Percentiles rank a stretch among this genome's conserved stretches.
Conservation (phyloP, 805 yeast species). For the Kodamaea lidongshanica region DNA sequence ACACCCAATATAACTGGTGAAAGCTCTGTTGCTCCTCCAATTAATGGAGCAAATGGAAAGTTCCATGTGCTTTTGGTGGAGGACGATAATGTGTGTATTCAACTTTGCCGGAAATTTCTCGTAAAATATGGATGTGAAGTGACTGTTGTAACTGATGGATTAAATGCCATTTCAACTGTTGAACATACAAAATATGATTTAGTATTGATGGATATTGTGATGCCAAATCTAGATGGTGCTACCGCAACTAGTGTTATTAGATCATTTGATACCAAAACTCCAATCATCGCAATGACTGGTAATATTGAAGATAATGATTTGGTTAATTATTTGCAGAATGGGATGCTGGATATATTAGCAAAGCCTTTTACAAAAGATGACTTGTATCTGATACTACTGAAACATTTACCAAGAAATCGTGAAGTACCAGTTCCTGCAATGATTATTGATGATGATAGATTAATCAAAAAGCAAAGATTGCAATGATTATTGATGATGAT, state of each 20-base stretch:
- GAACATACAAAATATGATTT: constrained; percentile 65
- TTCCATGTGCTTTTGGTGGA: constrained; percentile 73
- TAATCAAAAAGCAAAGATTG: constrained; percentile 19
- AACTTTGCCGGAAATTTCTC: constrained; percentile 74
- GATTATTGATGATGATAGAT: constrained; percentile 10
- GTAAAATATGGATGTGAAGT: constrained; percentile 88
- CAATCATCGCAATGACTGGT: constrained; percentile 93
- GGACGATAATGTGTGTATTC: constrained; percentile 78
- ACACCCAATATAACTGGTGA: constrained; percentile 1
- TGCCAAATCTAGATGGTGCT: constrained; percentile 86
- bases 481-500: constrained; percentile 5
- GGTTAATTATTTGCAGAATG: constrained; percentile 74
- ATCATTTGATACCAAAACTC: constrained; percentile 75
- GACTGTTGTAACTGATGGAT: constrained; percentile 87
- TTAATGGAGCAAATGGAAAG: constrained; percentile 20
- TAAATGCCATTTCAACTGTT: constrained; percentile 74
- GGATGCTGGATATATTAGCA: constrained; percentile 88
- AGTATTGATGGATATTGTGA: constrained; percentile 81
- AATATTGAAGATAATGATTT: constrained; percentile 78
- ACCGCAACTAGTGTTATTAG: constrained; percentile 88
- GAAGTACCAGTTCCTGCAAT: constrained; percentile 2
- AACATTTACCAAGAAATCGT: constrained; percentile 47
- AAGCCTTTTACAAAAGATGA: constrained; percentile 92
- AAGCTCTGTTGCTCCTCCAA: constrained; percentile 12
- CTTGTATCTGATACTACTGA: constrained; percentile 68